phyloP scores from a whole-genome alignment of 2,329 filamentous ascomycete species.

The Aspergillus caelatus region DNA sequence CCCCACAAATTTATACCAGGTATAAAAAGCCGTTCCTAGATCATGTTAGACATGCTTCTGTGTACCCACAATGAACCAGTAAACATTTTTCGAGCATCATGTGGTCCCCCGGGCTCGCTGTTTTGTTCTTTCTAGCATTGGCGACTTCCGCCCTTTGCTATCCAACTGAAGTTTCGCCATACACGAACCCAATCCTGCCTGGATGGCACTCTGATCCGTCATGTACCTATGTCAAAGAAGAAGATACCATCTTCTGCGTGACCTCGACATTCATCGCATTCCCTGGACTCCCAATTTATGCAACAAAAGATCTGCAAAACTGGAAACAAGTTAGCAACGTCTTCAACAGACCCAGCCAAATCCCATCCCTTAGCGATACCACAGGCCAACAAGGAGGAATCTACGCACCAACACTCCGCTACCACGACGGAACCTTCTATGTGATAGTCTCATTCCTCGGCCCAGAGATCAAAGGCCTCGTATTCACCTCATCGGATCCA shows the following conservation, averaged over 20 bases:
- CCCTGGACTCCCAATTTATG: constrained; percentile 50
- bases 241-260: constrained; percentile 40
- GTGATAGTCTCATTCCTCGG: constrained; percentile 17
- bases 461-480: background rate
- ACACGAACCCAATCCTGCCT: constrained; percentile 26
- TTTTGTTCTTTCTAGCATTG: background rate
- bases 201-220: constrained; percentile 52
- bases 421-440: constrained; percentile 45
- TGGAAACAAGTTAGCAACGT: constrained; percentile 11
- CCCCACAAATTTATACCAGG: background rate
- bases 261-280: constrained; percentile 51
- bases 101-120: background rate
- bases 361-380: constrained; percentile 34
- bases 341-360: constrained; percentile 33
- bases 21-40: background rate
- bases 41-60: background rate
- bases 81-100: background rate
- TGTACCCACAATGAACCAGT: background rate
- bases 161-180: background rate
- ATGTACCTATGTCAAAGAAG: constrained; percentile 43
- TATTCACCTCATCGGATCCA: constrained; percentile 7
- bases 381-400: constrained; percentile 34
- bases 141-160: background rate
- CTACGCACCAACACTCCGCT: constrained; percentile 46
- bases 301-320: constrained; percentile 42